Evolutionary conservation across 2,329 filamentous ascomycete genomes (phyloP), one percentile per base, ranked within the genome.

Genomic region (Clonostachys sp.): DNA sequence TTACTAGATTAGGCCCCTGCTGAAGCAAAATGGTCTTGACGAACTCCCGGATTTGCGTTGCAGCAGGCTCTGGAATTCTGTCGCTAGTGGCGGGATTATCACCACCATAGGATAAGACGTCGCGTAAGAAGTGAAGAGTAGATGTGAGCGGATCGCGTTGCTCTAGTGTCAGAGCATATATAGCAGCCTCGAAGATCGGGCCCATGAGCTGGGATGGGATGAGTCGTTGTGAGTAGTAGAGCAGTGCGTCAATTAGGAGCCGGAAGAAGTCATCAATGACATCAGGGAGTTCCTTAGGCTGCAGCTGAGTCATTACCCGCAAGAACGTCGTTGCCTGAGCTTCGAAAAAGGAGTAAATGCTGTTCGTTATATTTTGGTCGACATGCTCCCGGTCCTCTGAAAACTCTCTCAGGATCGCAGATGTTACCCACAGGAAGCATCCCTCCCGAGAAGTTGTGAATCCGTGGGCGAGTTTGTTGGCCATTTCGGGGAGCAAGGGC

Each of bases 391-490:
- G 83, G 40, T 92, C 91, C 57, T 95, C 89, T 0, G 90, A 94
- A 62, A 97, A 99, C 65, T 99, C 94, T 50, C 94, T 87, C 33
- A 99, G 80, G 52, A 99, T 95, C 9, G 92, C 90, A 54, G 91
- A 89, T 3, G 92, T 96, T 2, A 94, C 92, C 94, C 94, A 99
- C n/a, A 99, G 76, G 77, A 99, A 99, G 64, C 92, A 96, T 12
- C 94, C 94, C 67, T 99, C 92, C 51, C 85, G 82, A 12, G 92
- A 96, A 16, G 81, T 78, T 47, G 87, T 80, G 63, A 99, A 99
- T 5, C 92, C 91, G 53, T 78, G 79, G 2, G 89, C 89, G 48
- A 99, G 80, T 66, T 92, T 95, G 57, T 92, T 88, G 16, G 94
- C 95, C 68, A 99, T 83, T 17, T 83, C 80, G 1, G 88, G 87